Conservation (phyloP, 148 eudicot genomes). For the Bassia scoparia region DNA sequence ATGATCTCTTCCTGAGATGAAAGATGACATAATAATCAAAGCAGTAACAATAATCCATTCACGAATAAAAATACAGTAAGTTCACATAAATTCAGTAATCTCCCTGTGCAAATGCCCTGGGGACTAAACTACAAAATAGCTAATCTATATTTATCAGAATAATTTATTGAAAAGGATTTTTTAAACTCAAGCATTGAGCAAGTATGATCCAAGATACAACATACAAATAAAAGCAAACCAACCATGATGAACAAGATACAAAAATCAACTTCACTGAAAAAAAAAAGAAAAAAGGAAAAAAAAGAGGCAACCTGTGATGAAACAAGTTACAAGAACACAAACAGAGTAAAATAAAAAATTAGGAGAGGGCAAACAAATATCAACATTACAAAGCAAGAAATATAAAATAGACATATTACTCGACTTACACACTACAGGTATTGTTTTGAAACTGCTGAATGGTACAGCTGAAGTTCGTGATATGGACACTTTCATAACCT, state of each 20-base stretch:
- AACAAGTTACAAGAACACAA: background rate
- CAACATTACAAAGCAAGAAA: background rate
- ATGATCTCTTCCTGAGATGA: background rate
- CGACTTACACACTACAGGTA: slow-evolving; percentile 96
- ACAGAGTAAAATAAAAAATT: background rate
- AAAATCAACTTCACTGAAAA: background rate
- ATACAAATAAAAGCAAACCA: no score
- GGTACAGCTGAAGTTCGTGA: slow-evolving; percentile 86
- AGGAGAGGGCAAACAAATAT: background rate
- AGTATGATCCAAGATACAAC: background rate
- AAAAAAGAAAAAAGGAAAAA: no score
- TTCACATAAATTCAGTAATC: background rate
- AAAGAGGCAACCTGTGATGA: background rate
- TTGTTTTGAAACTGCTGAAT: slow-evolving; percentile 88
- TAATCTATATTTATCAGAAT: no score
- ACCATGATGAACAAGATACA: background rate
- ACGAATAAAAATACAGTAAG: background rate
- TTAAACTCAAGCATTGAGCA: background rate
- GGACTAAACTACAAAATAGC: background rate
- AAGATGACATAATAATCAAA: background rate
- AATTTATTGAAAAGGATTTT: no score
- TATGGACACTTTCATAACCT: slow-evolving; percentile 88
- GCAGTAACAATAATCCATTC: background rate
- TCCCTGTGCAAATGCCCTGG: no score
- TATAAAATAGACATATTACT: background rate